Evolutionary conservation across 176 grass and related monocot genomes (phyloP).

Genomic region (Phragmites australis): DNA sequence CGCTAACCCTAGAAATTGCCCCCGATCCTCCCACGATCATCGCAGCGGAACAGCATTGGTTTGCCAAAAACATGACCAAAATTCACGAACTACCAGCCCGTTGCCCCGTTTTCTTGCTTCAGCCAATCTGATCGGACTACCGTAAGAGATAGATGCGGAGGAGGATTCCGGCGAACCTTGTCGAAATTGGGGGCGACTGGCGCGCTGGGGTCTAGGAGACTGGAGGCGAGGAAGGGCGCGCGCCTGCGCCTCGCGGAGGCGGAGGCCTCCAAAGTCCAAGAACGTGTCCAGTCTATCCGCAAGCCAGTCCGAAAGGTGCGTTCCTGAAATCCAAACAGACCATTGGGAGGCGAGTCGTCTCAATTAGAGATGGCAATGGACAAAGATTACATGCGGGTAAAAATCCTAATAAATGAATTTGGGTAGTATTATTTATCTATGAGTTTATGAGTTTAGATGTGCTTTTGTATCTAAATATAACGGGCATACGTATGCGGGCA

Average conservation of each 20-base stretch:
- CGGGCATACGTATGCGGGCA: too few species aligned
- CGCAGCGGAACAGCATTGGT: background rate
- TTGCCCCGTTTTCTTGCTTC: background rate
- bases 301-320: background rate
- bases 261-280: background rate
- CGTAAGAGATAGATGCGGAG: background rate
- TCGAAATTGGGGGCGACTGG: background rate
- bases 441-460: too few species aligned
- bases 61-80: background rate
- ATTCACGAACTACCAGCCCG: background rate
- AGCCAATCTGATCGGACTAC: background rate
- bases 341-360: too few species aligned
- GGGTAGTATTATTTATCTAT: too few species aligned
- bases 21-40: background rate
- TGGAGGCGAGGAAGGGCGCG: background rate
- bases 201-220: background rate
- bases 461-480: too few species aligned
- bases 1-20: background rate
- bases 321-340: background rate
- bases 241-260: background rate
- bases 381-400: too few species aligned
- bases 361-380: too few species aligned
- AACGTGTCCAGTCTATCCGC: background rate
- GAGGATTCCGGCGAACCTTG: conserved; percentile 12
- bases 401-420: too few species aligned